Conservation (phyloP, 345 rosid genomes). For the Zanthoxylum bungeanum region DNA sequence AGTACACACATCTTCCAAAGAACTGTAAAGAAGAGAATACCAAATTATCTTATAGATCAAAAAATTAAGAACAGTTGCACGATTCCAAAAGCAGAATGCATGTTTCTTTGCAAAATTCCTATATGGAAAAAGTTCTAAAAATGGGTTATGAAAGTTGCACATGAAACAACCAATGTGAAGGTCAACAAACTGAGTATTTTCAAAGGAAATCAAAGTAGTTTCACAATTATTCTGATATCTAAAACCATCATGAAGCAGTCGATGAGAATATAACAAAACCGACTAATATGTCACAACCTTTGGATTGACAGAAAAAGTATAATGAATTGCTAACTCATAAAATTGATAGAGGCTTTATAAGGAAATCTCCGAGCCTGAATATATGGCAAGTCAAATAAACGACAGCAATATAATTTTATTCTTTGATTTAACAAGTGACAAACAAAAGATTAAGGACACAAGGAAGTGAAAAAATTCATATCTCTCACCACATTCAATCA, state of each 20-base stretch:
- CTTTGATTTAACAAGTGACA: slow-evolving; percentile 13
- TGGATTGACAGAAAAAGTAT: not conserved
- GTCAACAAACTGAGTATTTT: no score
- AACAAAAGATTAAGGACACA: slow-evolving; percentile 17
- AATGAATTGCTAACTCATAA: not conserved
- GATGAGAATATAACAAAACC: not conserved
- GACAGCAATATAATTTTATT: not conserved
- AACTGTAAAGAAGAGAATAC: no score
- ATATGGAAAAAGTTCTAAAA: not conserved
- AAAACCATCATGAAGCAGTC: not conserved
- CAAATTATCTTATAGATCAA: not conserved
- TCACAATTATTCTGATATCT: not conserved
- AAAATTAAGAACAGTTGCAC: not conserved
- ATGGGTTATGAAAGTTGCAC: not conserved
- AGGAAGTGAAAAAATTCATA: slow-evolving; percentile 29
- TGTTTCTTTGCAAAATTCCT: not conserved
- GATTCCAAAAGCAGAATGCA: not conserved
- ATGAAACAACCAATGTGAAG: no score
- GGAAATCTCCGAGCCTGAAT: not conserved
- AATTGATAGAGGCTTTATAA: no score
- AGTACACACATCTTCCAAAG: no score
- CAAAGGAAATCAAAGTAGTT: no score
- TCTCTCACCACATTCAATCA: slow-evolving; percentile 51
- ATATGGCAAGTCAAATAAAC: not conserved
- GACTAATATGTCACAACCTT: not conserved